Conservation (phyloP, 1,284 basidiomycete species). For the Moniliophthora roreri region DNA sequence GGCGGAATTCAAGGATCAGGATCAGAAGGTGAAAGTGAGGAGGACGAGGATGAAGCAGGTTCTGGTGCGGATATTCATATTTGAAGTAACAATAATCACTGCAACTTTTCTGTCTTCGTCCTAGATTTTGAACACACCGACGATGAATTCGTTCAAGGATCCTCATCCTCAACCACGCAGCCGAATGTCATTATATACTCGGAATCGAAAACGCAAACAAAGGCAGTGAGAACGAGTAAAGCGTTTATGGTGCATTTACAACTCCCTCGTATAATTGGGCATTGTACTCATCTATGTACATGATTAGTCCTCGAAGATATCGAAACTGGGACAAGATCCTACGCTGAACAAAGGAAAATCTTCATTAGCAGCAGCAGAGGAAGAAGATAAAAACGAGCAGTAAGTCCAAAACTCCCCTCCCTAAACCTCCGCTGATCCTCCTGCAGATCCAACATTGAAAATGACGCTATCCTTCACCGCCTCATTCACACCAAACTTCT, state of each 20-base stretch:
- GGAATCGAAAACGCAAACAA: slow-evolving; percentile 33
- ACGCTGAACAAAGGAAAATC: slow-evolving; percentile 18
- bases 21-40: slow-evolving; percentile 16
- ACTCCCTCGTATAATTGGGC: too few relatives aligned
- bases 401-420: slow-evolving; percentile 19
- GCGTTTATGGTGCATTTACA: slow-evolving; percentile 66
- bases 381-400: slow-evolving; percentile 49
- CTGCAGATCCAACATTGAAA: slow-evolving; percentile 65
- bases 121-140: slow-evolving; percentile 39
- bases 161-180: slow-evolving; percentile 22
- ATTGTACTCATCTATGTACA: not conserved
- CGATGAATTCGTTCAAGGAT: slow-evolving; percentile 38
- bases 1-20: slow-evolving; percentile 18
- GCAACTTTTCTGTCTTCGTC: not conserved
- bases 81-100: too few relatives aligned
- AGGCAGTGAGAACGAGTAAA: slow-evolving; percentile 40
- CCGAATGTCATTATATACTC: slow-evolving; percentile 60
- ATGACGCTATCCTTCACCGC: slow-evolving; percentile 73
- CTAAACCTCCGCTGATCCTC: slow-evolving; percentile 1
- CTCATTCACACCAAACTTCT: slow-evolving; percentile 76
- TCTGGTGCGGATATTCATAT: too few relatives aligned
- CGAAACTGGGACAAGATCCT: slow-evolving; percentile 50
- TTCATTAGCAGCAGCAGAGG: slow-evolving; percentile 28
- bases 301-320: slow-evolving; percentile 73
- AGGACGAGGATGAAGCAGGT: too few relatives aligned